Evolutionary conservation across 306 rosid species (phyloP), one percentile per base, ranked within the genome.

Genomic region (Malus fusca): DNA sequence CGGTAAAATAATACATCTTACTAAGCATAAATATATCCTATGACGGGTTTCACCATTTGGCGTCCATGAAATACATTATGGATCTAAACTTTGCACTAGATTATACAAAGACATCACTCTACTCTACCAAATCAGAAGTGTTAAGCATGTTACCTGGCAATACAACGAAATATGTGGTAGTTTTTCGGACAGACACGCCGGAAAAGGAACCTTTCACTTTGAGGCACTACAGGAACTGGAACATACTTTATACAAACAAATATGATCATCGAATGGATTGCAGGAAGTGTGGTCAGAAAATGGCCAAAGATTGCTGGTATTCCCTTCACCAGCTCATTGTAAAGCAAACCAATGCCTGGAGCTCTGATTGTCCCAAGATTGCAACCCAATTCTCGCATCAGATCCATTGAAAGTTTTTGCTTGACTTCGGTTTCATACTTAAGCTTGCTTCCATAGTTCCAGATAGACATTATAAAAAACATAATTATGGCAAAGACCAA

Each of bases 391-490:
- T 91, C 90, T 75, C 92, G 84, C 94, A 93, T 90, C 73, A 93
- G 78, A 86, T 93, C 92, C 87, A 69, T 90, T 23, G 98, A 93
- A 59, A 93, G 85, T 81, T 90, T 93, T 84, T 93, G 91, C 84
- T 90, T 90, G 63, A 93, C 98, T 82, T 93, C 97, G 78, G 98
- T 90, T 90, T 91, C 98, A 79, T 93, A 93, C 81, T 86, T 93
- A 12, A 93, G 97, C 92, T 91, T 93, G 89, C 98, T 93, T 73
- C 98, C 98, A 48, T 91, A 93, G 70, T 91, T 93, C 98, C 98
- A 93, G 80, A 93, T 81, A 40, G 67, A 91, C 90, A 93, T 93
- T 79, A 93, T 90, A 63, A 91, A 74, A 84, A 93, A 93, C 94
- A 91, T 86, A 68, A 87, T 78, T 66, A 82, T 73, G 35, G 94